phyloP scores from a whole-genome alignment of 306 rosid genomes.

The Medicago arabica region DNA sequence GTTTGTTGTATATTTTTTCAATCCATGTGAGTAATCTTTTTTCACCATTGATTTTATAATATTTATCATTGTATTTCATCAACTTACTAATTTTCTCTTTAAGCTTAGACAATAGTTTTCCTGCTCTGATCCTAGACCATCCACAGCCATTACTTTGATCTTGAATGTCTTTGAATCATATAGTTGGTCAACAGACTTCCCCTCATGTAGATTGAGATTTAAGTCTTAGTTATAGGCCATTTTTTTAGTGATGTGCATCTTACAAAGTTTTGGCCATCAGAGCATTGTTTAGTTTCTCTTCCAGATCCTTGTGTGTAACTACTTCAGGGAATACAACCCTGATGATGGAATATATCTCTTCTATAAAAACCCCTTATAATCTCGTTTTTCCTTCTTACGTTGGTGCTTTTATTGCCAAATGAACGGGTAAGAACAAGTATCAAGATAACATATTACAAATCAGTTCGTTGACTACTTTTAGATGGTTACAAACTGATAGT shows the following conservation, averaged over 20 bases:
- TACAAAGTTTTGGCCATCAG: not conserved
- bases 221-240: too few species aligned
- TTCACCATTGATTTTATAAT: not conserved
- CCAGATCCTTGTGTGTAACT: not conserved
- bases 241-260: not conserved
- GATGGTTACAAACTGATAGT: constrained; percentile 29
- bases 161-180: not conserved
- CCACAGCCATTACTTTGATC: not conserved
- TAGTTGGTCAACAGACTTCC: not conserved
- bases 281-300: not conserved
- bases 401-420: not conserved
- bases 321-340: not conserved
- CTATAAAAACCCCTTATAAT: not conserved
- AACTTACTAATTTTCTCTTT: too few species aligned
- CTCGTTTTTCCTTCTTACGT: not conserved
- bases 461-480: not conserved
- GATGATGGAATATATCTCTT: not conserved
- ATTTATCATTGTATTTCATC: too few species aligned
- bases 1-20: too few species aligned
- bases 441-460: not conserved
- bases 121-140: too few species aligned
- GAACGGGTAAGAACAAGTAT: not conserved
- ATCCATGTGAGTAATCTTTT: not conserved
- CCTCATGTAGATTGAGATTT: not conserved
- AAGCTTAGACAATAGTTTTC: not conserved